These are phyloP conservation scores for Heliamphora exappendiculata DNA, from an alignment of 148 eudicot species.

Conservation along the genomic window DNA sequence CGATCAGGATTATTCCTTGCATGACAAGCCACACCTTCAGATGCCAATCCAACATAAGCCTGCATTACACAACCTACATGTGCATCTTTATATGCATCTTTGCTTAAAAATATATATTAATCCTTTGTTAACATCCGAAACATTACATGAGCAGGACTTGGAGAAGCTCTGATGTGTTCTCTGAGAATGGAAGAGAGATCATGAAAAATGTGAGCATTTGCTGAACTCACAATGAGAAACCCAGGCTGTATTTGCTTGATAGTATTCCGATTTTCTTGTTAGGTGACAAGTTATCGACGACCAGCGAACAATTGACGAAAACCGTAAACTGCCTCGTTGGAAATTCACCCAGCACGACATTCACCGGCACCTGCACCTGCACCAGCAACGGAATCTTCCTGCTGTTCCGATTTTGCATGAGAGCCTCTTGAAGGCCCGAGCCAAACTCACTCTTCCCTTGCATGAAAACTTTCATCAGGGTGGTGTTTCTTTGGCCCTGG, in stretches of 20 bases:
- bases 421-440: constrained; percentile 30
- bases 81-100: background rate
- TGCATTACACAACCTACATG: background rate
- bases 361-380: constrained; percentile 37
- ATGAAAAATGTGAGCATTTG: background rate
- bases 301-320: constrained; percentile 31
- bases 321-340: constrained; percentile 26
- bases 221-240: constrained; percentile 8
- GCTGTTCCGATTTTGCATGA: constrained; percentile 8
- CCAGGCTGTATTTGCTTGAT: constrained; percentile 15
- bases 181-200: background rate
- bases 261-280: constrained; percentile 33
- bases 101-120: background rate
- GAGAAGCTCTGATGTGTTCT: background rate
- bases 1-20: background rate
- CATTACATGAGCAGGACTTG: background rate
- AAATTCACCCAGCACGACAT: constrained; percentile 20
- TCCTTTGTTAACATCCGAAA: background rate
- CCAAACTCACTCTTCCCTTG: constrained; percentile 36
- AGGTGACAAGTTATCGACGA: constrained; percentile 36
- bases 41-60: background rate
- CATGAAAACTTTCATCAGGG: constrained; percentile 29
- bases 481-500: constrained; percentile 38
- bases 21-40: background rate
- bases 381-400: constrained; percentile 42